Evolutionary conservation across 169 alveolate genomes (phyloP).

Genomic region (Amoebophrya sp.): DNA sequence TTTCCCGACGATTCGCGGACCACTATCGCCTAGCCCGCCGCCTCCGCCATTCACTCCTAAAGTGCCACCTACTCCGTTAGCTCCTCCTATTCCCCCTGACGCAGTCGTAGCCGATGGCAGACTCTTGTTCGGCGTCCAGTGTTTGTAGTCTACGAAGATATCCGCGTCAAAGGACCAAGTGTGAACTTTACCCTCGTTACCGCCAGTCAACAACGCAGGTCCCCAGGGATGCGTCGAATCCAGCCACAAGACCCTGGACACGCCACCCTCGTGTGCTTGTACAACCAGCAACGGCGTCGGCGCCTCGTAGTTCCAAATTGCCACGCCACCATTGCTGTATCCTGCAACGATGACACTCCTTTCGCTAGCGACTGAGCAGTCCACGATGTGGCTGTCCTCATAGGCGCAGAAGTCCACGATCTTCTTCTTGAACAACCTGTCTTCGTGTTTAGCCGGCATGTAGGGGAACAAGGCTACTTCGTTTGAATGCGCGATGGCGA

Average conservation of each 20-base stretch:
- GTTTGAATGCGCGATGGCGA: background rate
- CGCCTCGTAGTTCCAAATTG: background rate
- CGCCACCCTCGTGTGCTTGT: background rate
- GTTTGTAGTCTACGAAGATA: background rate
- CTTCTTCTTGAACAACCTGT: background rate
- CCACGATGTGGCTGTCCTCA: background rate
- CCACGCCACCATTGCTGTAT: background rate
- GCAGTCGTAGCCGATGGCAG: too few species aligned
- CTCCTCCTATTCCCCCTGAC: too few species aligned
- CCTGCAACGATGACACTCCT: background rate
- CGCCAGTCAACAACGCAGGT: background rate
- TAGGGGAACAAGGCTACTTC: background rate
- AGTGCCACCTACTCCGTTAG: too few species aligned
- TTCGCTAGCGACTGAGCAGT: background rate
- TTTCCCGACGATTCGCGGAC: background rate
- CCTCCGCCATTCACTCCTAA: too few species aligned
- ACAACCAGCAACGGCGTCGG: background rate
- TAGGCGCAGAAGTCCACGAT: background rate
- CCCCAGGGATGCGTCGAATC: background rate
- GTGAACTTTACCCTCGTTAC: background rate
- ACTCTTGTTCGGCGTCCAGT: background rate
- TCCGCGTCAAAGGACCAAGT: background rate
- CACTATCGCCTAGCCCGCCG: too few species aligned
- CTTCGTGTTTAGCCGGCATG: background rate
- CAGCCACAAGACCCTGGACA: background rate